These are phyloP conservation scores for Hygrocybe punicea DNA, from an alignment of 768 basidiomycete genomes.

Conservation along the genomic window DNA sequence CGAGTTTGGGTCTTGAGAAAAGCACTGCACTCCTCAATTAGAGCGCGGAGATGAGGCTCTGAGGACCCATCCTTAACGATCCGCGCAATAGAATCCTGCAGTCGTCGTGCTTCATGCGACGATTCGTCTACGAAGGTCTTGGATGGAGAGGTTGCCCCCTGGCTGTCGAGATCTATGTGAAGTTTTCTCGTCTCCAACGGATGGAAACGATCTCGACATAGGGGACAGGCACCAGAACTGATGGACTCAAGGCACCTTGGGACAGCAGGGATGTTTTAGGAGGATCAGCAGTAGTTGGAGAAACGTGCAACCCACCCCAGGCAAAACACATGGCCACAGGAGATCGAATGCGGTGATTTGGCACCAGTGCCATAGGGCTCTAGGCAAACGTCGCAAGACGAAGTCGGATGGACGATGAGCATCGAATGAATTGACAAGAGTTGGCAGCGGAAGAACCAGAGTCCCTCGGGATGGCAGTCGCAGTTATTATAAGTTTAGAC, in stretches of 20 bases:
- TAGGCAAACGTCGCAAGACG: slow-evolving; percentile 74
- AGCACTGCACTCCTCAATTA: slow-evolving; percentile 49
- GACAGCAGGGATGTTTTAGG: slow-evolving; percentile 3
- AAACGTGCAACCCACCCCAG: slow-evolving; percentile 32
- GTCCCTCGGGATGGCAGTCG: slow-evolving; percentile 12
- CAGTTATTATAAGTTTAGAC: slow-evolving; percentile 7
- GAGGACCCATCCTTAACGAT: slow-evolving; percentile 57
- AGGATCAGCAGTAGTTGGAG: neutral
- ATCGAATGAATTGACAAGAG: slow-evolving; percentile 40
- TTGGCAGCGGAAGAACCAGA: slow-evolving; percentile 24
- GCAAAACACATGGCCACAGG: slow-evolving; percentile 74
- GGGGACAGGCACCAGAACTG: slow-evolving; percentile 51
- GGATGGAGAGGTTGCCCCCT: slow-evolving; percentile 8
- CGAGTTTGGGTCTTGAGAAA: slow-evolving; percentile 48
- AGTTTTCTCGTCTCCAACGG: slow-evolving; percentile 48
- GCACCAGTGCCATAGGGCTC: slow-evolving; percentile 53
- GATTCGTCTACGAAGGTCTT: slow-evolving; percentile 23
- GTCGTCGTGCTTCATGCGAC: slow-evolving; percentile 46
- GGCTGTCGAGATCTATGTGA: slow-evolving; percentile 46
- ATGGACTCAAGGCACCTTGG: slow-evolving; percentile 55
- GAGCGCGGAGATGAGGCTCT: slow-evolving; percentile 45
- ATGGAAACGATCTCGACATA: slow-evolving; percentile 58
- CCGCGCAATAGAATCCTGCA: slow-evolving; percentile 51
- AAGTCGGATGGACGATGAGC: slow-evolving; percentile 62
- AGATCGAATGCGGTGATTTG: slow-evolving; percentile 60